These are phyloP conservation scores for Spongispora temasekensis DNA, from an alignment of 1,284 basidiomycete species.

Conservation along the genomic window DNA sequence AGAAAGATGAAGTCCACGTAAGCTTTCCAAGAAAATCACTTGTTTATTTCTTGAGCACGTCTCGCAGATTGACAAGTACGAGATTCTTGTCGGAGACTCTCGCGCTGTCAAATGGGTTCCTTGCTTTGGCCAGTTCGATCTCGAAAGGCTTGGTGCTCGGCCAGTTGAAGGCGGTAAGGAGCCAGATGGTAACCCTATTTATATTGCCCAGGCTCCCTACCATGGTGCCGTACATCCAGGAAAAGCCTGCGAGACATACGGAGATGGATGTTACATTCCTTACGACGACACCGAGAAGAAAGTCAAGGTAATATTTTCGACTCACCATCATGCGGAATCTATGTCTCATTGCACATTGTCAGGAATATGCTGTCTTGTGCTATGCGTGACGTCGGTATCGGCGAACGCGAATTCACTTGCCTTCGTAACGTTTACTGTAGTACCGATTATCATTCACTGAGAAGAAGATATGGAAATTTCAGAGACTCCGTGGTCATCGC, in stretches of 20 bases:
- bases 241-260: constrained; percentile 54
- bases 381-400: constrained; percentile 25
- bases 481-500: no score
- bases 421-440: constrained; percentile 10
- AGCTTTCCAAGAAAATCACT: constrained; percentile 19
- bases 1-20: constrained; percentile 58
- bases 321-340: not conserved
- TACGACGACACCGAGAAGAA: constrained; percentile 35
- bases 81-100: constrained; percentile 68
- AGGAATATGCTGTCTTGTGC: constrained; percentile 49
- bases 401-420: not conserved
- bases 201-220: constrained; percentile 58
- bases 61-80: constrained; percentile 55
- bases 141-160: constrained; percentile 42
- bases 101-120: constrained; percentile 60
- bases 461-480: no score
- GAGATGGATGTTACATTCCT: constrained; percentile 48
- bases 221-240: constrained; percentile 59
- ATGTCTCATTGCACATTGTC: constrained; percentile 10
- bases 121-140: constrained; percentile 46
- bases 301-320: constrained; percentile 28
- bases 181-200: constrained; percentile 59
- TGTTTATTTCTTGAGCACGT: not conserved
- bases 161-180: constrained; percentile 73
- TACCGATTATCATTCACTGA: not conserved